Base-by-base conservation (phyloP, 73 alveolate genomes). In the Paramecium sexaurelia region DNA sequence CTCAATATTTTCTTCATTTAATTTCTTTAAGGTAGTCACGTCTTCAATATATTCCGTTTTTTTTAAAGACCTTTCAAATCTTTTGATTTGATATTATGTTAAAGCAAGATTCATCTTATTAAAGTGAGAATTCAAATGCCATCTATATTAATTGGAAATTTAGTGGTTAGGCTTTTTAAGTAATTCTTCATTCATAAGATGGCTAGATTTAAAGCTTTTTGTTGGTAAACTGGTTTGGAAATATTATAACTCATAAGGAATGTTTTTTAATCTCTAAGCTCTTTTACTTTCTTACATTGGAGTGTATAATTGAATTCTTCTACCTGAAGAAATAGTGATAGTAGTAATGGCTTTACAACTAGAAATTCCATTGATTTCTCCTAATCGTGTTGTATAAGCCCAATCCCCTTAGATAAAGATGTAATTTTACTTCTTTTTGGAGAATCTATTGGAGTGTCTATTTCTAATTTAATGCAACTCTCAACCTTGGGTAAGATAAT, bases 191-290 rank as follows among this genome's bases (percentile, higher is more conserved):
- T 26, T 61, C 83, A 61, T 61, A 29, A 61, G 43, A 61, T 61
- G 83, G 26, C 83, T 61, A 61, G 83, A 61, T 61, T 61, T 61
- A 61, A 61, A 61, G 83, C 43, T 61, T 61, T 61, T 61, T 32
- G 83, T 61, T 61, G 83, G 83, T 61, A 61, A 61, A 32, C 83
- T 61, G 11, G 83, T 61, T 61, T 61, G 83, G 43, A 61, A 61
- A 19, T 61, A 61, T 32, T 61, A 32, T 61, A 61, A 61, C 83
- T 61, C 83, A 61, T 61, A 61, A 61, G 83, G 83, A 61, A 61
- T 61, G 26, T 61, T 61, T 29, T 61, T 61, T 11, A 61, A 61
- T 61, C 47, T 26, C 26, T 61, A 32, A 29, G 83, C 83, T 19
- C 83, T 61, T 45, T 61, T 61, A 20, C 83, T 61, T 61, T 61